Conservation (phyloP, 148 eudicot genomes). For the Rheum nobile region DNA sequence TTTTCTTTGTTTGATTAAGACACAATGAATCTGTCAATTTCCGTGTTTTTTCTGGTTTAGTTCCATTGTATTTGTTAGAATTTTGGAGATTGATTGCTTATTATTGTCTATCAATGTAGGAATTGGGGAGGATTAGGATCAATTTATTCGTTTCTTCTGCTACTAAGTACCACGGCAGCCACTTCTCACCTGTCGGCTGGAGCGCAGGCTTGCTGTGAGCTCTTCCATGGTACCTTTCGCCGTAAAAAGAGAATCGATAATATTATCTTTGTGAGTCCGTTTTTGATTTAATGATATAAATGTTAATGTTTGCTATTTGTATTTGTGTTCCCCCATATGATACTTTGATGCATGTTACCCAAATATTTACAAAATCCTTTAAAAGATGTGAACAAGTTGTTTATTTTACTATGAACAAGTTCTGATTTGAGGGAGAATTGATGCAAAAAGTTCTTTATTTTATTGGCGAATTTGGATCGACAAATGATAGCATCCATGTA, state of each 20-base stretch:
- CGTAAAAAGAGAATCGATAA: conserved; percentile 91
- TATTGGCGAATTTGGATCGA: no score
- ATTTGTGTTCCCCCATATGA: background rate
- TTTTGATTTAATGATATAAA: conserved; percentile 18
- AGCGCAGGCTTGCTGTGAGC: conserved; percentile 64
- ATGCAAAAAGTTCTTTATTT: no score
- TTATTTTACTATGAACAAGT: no score
- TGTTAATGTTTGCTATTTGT: background rate
- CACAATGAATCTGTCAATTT: background rate
- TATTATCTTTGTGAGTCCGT: conserved; percentile 70
- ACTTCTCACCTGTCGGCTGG: conserved; percentile 41
- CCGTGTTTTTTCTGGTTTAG: conserved; percentile 4
- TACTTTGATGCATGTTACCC: background rate
- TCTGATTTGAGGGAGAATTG: no score
- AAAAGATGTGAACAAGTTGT: no score
- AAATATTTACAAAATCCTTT: no score
- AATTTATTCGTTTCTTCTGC: conserved; percentile 62
- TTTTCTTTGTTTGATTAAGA: background rate
- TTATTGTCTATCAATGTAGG: conserved; percentile 27
- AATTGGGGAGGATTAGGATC: conserved; percentile 62
- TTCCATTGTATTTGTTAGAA: no score
- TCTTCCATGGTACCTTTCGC: conserved; percentile 88
- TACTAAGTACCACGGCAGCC: conserved; percentile 28
- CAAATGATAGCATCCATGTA: no score
- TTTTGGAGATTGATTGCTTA: no score